A percentile compares a stretch with the other conserved stretches of the same genome.
Conservation (phyloP, 2,329 filamentous ascomycete species). For the Beauveria bassiana region DNA sequence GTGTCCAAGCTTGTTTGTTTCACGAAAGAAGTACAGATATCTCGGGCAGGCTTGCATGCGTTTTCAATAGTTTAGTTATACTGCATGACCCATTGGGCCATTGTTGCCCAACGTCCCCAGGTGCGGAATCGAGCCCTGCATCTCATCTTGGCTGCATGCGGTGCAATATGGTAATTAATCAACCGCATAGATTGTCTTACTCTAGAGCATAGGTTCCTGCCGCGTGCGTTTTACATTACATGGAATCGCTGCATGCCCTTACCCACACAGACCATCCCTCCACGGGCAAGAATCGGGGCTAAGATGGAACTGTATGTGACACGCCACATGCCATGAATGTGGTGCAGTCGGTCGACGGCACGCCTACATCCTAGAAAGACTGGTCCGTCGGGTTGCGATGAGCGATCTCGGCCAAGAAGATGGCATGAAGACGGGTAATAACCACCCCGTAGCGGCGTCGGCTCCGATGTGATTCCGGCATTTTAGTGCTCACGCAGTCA, state of each 20-base stretch:
- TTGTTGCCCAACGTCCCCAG: not conserved
- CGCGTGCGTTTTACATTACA: not conserved
- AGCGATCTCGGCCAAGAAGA: not conserved
- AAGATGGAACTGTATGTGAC: constrained; percentile 1
- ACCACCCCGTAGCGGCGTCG: not conserved
- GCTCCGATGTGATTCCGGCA: constrained; percentile 8
- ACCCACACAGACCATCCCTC: not conserved
- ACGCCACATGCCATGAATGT: not conserved
- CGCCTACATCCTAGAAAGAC: not conserved
- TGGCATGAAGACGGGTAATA: not conserved
- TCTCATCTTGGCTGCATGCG: constrained; percentile 4
- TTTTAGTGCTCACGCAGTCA: not conserved
- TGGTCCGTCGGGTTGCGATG: not conserved
- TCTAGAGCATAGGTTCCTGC: not conserved
- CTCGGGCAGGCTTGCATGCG: not conserved
- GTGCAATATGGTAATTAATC: not conserved
- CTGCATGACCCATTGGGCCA: not conserved
- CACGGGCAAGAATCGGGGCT: not conserved
- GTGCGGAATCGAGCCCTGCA: not conserved
- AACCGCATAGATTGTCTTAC: constrained; percentile 3
- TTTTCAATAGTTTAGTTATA: not conserved
- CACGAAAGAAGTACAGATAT: not conserved
- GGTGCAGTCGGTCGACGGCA: not conserved
- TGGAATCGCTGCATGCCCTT: not conserved
- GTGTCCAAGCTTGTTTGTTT: not conserved